A percentile compares a stretch with the other conserved stretches of the same genome.
phyloP scores from a whole-genome alignment of 169 alveolate genomes.

The Prorocentrum cordatum region DNA sequence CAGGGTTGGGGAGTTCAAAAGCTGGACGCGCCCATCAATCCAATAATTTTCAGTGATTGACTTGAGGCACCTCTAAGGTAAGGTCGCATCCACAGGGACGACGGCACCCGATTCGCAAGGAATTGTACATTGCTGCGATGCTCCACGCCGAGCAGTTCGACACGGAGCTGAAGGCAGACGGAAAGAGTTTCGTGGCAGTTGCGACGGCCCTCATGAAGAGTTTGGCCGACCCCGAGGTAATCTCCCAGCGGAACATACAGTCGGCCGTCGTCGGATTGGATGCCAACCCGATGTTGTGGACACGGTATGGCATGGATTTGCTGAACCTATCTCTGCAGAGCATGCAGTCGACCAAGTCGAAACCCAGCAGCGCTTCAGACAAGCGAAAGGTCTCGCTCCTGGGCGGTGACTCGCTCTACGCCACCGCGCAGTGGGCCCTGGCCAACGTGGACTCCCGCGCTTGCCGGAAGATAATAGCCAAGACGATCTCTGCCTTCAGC shows the following conservation, averaged over 20 bases:
- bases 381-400: background rate
- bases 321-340: conserved; percentile 10
- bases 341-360: background rate
- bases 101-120: too few relatives aligned
- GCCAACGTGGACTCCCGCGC: background rate
- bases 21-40: too few relatives aligned
- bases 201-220: background rate
- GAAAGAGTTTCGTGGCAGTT: conserved; percentile 33
- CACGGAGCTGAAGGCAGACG: conserved; percentile 41
- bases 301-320: conserved; percentile 26
- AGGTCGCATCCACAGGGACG: too few relatives aligned
- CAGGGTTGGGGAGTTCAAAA: too few relatives aligned
- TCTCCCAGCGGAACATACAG: background rate
- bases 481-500: conserved; percentile 31
- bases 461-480: conserved; percentile 29
- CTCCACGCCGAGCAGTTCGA: conserved; percentile 57
- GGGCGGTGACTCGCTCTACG: conserved; percentile 43
- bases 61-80: too few relatives aligned
- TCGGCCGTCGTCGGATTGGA: conserved; percentile 21
- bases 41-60: too few relatives aligned
- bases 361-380: background rate
- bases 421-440: conserved; percentile 66
- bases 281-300: conserved; percentile 41
- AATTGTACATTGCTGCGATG: conserved; percentile 47
- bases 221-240: background rate